phyloP scores from a whole-genome alignment of 2,329 filamentous ascomycete species.

The Apiospora aurea region DNA sequence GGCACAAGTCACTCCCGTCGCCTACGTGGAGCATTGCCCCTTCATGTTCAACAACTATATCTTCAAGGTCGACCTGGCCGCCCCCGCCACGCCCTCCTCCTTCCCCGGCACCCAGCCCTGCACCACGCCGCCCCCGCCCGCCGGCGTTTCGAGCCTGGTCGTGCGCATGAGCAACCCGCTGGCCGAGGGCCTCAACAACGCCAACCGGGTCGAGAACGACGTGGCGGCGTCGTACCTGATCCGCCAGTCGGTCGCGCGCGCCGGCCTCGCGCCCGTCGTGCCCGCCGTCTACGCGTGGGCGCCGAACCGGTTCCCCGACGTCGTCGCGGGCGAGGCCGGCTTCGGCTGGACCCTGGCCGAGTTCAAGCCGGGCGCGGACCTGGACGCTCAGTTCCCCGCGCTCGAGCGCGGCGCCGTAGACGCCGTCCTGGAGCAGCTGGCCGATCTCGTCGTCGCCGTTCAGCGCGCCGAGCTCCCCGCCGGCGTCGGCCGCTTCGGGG shows the following conservation, averaged over 20 bases:
- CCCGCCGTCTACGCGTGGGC: slow-evolving; percentile 36
- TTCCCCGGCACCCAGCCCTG: slow-evolving; percentile 31
- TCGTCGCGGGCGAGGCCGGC: no score
- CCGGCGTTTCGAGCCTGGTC: slow-evolving; percentile 31
- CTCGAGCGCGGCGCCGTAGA: slow-evolving; percentile 27
- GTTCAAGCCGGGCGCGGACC: slow-evolving; percentile 34
- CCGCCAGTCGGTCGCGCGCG: slow-evolving; percentile 29
- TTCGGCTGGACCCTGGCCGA: slow-evolving; percentile 38
- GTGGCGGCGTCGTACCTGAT: slow-evolving; percentile 35
- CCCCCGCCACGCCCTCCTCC: slow-evolving; percentile 25
- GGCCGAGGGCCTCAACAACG: slow-evolving; percentile 35
- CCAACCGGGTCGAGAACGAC: slow-evolving; percentile 39
- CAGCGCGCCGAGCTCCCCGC: slow-evolving; percentile 32
- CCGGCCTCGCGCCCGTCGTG: slow-evolving; percentile 27
- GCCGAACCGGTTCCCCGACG: neutral
- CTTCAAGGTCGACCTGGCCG: slow-evolving; percentile 33
- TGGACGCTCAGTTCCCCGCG: slow-evolving; percentile 32
- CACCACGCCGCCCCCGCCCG: slow-evolving; percentile 26
- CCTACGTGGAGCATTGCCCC: slow-evolving; percentile 31
- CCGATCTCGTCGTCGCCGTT: slow-evolving; percentile 31
- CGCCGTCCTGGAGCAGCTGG: slow-evolving; percentile 34
- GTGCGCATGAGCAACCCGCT: slow-evolving; percentile 36
- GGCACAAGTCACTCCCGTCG: slow-evolving; percentile 31
- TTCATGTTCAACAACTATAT: slow-evolving; percentile 39
- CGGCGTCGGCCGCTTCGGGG: slow-evolving; percentile 31